phyloP scores from a whole-genome alignment of 1,284 basidiomycete species.

The Trichosporon sp. region DNA sequence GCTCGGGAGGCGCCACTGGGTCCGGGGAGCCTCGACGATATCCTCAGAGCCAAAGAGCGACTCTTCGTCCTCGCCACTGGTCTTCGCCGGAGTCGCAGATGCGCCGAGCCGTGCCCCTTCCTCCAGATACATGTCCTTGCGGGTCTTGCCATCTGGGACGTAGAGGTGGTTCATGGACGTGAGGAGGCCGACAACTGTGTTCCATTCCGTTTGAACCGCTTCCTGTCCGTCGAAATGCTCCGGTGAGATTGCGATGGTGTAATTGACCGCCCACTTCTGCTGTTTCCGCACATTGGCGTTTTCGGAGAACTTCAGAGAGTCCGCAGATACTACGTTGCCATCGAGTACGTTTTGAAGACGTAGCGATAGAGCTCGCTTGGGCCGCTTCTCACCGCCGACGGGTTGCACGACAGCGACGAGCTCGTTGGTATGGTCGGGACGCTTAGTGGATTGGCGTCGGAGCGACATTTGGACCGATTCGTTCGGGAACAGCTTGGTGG shows the following conservation, averaged over 20 bases:
- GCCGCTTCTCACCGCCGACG: conserved; percentile 38
- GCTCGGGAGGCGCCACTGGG: not conserved
- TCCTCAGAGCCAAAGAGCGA: not conserved
- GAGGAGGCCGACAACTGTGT: conserved; percentile 18
- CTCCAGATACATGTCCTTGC: conserved; percentile 26
- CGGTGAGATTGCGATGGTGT: conserved; percentile 22
- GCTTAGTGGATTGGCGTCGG: conserved; percentile 13
- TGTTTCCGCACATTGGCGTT: conserved; percentile 18
- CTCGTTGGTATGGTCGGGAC: conserved; percentile 23
- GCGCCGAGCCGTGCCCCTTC: not conserved
- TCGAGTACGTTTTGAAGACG: conserved; percentile 44
- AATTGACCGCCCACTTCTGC: conserved; percentile 39
- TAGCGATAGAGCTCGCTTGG: conserved; percentile 52
- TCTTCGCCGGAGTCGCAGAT: not conserved
- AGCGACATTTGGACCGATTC: conserved; percentile 38
- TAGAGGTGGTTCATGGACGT: conserved; percentile 28
- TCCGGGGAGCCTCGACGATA: not conserved
- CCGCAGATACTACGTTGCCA: conserved; percentile 28
- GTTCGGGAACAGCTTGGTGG: conserved; percentile 60
- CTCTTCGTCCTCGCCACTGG: not conserved
- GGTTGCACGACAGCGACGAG: conserved; percentile 59
- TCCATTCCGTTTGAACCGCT: conserved; percentile 13
- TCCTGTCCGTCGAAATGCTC: conserved; percentile 16
- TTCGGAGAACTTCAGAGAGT: conserved; percentile 26
- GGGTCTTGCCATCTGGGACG: conserved; percentile 41